These are phyloP conservation scores for Trametes gibbosa DNA, from an alignment of 768 basidiomycete species.

Conservation along the genomic window DNA sequence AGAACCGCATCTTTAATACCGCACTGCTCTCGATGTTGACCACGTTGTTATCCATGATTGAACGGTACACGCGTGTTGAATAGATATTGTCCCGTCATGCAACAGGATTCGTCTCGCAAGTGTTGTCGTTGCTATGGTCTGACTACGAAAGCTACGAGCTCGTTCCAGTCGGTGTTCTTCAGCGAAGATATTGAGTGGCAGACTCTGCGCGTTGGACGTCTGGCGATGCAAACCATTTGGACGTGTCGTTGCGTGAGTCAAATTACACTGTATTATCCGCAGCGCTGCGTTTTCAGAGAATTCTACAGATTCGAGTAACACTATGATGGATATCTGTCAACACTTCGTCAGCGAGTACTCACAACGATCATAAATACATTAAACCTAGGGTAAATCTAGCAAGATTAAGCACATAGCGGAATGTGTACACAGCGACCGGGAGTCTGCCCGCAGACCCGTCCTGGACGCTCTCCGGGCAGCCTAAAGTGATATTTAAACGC, in stretches of 20 bases:
- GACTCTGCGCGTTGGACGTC: no score
- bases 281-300: no score
- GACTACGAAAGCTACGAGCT: no score
- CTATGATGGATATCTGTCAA: no score
- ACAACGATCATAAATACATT: neutral
- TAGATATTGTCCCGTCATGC: neutral
- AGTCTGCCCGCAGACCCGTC: neutral
- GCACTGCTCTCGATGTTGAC: neutral
- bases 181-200: no score
- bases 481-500: conserved; percentile 11
- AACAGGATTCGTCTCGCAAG: no score
- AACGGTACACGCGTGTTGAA: neutral
- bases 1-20: conserved; percentile 18
- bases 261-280: no score
- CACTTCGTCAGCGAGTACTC: no score
- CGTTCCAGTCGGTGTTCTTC: no score
- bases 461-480: neutral
- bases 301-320: no score
- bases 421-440: neutral
- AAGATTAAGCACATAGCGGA: neutral
- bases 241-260: no score
- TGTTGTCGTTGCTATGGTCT: neutral
- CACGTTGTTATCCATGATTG: neutral
- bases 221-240: no score
- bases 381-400: neutral